These are phyloP conservation scores for Gaeumannomyces sp. DNA, from an alignment of 2,329 filamentous ascomycete species.

Conservation along the genomic window DNA sequence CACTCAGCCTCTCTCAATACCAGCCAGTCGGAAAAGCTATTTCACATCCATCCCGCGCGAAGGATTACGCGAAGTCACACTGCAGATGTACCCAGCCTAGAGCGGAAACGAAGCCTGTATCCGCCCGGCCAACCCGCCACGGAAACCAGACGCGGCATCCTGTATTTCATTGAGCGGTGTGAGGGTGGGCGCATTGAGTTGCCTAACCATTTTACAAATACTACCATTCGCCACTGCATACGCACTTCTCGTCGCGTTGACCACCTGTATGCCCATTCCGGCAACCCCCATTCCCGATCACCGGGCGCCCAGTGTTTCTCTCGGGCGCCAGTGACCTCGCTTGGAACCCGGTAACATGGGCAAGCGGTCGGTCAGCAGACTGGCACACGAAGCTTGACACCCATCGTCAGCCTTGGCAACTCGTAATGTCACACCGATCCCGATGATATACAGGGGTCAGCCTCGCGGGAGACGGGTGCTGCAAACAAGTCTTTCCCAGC, in stretches of 20 bases:
- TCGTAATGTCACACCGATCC: neutral
- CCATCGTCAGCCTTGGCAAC: neutral
- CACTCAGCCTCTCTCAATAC: neutral
- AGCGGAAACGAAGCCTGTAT: neutral
- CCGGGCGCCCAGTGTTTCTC: neutral
- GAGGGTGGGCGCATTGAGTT: neutral
- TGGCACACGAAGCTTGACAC: neutral
- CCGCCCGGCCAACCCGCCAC: neutral
- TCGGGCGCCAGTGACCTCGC: neutral
- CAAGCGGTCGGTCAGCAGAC: neutral
- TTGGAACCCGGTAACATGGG: neutral
- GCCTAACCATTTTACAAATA: neutral
- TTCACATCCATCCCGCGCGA: neutral
- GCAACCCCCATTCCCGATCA: too few species aligned
- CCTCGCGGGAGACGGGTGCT: neutral
- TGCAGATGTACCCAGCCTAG: neutral
- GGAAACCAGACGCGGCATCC: neutral
- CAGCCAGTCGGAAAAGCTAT: neutral
- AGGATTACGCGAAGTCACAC: neutral
- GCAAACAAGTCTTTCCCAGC: neutral
- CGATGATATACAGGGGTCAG: too few species aligned
- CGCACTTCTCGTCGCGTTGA: neutral
- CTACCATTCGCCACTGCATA: neutral
- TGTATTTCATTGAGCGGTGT: neutral
- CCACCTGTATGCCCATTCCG: neutral